Percentiles rank a stretch among this genome's conserved stretches.
Evolutionary conservation across 2,329 filamentous ascomycete species (phyloP).

Genomic region (Colletotrichum eremochloae): DNA sequence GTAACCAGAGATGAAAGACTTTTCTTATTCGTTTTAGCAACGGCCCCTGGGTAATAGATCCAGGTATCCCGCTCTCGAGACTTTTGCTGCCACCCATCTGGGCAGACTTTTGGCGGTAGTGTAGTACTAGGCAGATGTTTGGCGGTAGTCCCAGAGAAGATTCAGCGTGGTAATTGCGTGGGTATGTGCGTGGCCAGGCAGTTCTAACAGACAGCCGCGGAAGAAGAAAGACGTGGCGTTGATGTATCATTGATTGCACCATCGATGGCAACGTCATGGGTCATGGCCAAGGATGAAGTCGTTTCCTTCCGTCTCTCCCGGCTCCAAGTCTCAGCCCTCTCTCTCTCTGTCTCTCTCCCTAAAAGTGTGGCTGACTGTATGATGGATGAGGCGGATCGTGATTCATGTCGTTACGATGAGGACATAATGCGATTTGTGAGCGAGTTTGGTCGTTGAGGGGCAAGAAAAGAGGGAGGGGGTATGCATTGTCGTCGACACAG

Average conservation of each 20-base stretch:
- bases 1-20: conserved; percentile 11
- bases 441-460: background rate
- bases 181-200: conserved; percentile 2
- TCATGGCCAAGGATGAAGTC: conserved; percentile 5
- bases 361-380: background rate
- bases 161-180: conserved; percentile 6
- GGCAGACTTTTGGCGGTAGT: conserved; percentile 20
- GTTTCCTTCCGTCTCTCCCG: background rate
- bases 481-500: conserved; percentile 1
- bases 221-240: conserved; percentile 33
- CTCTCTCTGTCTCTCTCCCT: no score
- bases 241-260: conserved; percentile 37
- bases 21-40: conserved; percentile 31
- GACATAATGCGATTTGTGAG: background rate
- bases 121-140: conserved; percentile 14
- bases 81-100: conserved; percentile 15
- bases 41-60: conserved; percentile 20
- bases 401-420: conserved; percentile 31
- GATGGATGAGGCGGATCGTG: conserved; percentile 26
- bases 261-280: conserved; percentile 19
- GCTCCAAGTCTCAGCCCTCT: background rate
- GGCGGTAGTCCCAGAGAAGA: conserved; percentile 11
- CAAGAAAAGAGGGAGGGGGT: background rate
- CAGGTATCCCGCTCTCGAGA: conserved; percentile 8
- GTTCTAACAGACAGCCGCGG: conserved; percentile 6